Base-by-base conservation (phyloP, 163 green algal species). In the Scenedesmus sp. region DNA sequence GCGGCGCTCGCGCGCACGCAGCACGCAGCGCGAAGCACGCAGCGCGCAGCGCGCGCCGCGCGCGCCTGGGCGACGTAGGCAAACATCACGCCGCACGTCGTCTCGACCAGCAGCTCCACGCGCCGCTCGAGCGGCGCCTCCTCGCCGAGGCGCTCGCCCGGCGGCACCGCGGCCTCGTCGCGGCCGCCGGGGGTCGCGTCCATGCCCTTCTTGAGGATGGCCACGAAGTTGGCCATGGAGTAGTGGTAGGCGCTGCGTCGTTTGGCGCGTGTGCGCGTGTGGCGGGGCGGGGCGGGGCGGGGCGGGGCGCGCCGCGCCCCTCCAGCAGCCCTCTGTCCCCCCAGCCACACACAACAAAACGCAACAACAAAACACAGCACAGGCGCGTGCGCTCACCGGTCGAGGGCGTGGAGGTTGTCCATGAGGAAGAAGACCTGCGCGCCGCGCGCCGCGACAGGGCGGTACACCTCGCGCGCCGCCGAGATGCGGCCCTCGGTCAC, bases 221-320 rank as follows among this genome's bases (percentile, higher is more conserved):
- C 89, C 44, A 97, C 86, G 85, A 95, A 98, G 84, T 94, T 97
- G 57, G 93, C 92, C 95, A 98, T 98, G 20, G 91, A 97, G 88
- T 96, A 98, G 82, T 96, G 92, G 86, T 98, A 98, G 31, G 95
- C 87, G 24, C 95, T 90, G 51, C 6, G n/a, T n/a, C n/a, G n/a
- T n/a, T n/a, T n/a, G n/a, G n/a, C n/a, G 58, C 18, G 31, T 14
- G 17, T n/a, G n/a, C n/a, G n/a, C n/a, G n/a, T 11, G 14, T 11
- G 45, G 45, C n/a, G n/a, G n/a, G n/a, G n/a, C n/a, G n/a, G n/a
- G n/a, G n/a, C n/a, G n/a, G n/a, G n/a, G n/a, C n/a, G 45, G 45
- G 45, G 11, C 14, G 45, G 45, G 45, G 45, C 45, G 14, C 13
- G 45, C 45, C 45, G 45, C 13, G 45, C 13, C 45, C 13, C 45